A percentile compares a stretch with the other conserved stretches of the same genome.
Conservation (phyloP, 805 yeast genomes). For the Candida krabiensis region DNA sequence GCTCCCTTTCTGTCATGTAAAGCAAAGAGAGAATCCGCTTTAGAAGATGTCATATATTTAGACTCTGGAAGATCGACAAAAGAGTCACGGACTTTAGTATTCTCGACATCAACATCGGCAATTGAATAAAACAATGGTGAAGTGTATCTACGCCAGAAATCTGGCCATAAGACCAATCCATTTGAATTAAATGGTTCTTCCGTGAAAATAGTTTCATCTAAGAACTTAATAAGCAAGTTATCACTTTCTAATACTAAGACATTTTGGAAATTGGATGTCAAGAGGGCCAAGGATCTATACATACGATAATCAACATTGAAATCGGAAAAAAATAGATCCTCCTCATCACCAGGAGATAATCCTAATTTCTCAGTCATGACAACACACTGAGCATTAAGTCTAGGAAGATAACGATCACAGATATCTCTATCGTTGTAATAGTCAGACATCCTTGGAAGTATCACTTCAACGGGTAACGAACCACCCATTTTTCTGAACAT, state of each 20-base stretch:
- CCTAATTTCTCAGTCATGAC: conserved; percentile 53
- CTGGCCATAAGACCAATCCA: conserved; percentile 77
- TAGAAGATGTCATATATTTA: conserved; percentile 25
- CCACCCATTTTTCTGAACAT: conserved; percentile 49
- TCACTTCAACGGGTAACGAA: conserved; percentile 44
- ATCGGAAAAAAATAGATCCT: conserved; percentile 42
- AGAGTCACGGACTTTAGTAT: conserved; percentile 35
- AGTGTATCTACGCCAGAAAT: conserved; percentile 77
- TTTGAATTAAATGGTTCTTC: conserved; percentile 47
- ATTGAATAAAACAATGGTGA: conserved; percentile 68
- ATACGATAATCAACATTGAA: conserved; percentile 36
- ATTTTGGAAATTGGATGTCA: conserved; percentile 46
- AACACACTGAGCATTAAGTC: conserved; percentile 59
- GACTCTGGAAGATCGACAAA: conserved; percentile 24
- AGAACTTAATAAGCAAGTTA: conserved; percentile 40
- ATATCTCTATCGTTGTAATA: conserved; percentile 45
- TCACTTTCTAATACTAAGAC: conserved; percentile 48
- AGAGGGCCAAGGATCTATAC: conserved; percentile 39
- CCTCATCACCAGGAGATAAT: conserved; percentile 18
- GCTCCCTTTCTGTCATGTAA: conserved; percentile 40
- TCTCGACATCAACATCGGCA: conserved; percentile 45
- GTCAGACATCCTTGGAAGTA: conserved; percentile 41
- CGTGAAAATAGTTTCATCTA: conserved; percentile 37
- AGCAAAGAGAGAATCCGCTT: conserved; percentile 19
- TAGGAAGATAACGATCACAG: conserved; percentile 44